phyloP scores from a whole-genome alignment of 1,284 basidiomycete genomes.

The Naganishia cerealis region DNA sequence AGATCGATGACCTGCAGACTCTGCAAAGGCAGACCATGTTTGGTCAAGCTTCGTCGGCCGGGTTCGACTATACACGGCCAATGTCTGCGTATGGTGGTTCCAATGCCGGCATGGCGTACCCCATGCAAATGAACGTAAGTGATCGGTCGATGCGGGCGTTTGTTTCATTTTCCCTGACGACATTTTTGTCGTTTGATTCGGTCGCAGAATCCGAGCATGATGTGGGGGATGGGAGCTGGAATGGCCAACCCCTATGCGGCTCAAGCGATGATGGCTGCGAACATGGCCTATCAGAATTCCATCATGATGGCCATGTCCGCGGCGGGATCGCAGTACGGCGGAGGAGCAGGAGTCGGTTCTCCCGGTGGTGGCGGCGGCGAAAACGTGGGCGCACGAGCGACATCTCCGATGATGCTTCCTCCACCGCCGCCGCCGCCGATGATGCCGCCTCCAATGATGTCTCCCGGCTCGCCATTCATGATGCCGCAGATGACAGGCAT shows the following conservation, averaged over 20 bases:
- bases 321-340: constrained; percentile 64
- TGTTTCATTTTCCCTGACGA: background rate
- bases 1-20: constrained; percentile 83
- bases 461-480: constrained; percentile 3
- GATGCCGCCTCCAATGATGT: constrained; percentile 26
- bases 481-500: constrained; percentile 21
- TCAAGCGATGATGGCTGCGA: constrained; percentile 80
- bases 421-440: background rate
- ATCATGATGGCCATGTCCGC: constrained; percentile 78
- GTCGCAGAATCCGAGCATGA: constrained; percentile 31
- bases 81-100: constrained; percentile 41
- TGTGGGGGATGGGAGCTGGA: constrained; percentile 56
- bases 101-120: constrained; percentile 37
- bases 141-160: constrained; percentile 50
- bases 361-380: background rate
- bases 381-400: background rate
- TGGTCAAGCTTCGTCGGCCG: constrained; percentile 38
- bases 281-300: constrained; percentile 76
- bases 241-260: constrained; percentile 62
- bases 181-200: no score
- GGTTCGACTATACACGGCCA: constrained; percentile 49
- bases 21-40: constrained; percentile 80
- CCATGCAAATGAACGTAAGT: constrained; percentile 37
- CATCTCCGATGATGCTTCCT: constrained; percentile 8
- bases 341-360: background rate